Percentiles rank a stretch among this genome's conserved stretches.
Conservation (phyloP, 345 rosid genomes). For the Salix exigua region DNA sequence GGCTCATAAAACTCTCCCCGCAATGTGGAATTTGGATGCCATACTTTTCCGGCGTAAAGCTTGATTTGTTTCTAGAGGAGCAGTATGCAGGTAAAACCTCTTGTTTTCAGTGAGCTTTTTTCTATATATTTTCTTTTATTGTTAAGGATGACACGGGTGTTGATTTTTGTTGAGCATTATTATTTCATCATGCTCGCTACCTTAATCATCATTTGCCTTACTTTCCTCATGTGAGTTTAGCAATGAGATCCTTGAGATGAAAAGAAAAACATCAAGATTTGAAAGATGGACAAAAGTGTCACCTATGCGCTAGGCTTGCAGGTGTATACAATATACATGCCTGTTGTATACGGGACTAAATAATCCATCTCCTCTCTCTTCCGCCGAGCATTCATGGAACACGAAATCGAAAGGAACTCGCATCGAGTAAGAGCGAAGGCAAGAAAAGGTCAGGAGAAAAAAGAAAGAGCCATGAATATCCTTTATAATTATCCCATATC, state of each 20-base stretch:
- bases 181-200: not conserved
- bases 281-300: constrained; percentile 11
- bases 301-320: not conserved
- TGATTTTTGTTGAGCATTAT: not conserved
- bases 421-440: not conserved
- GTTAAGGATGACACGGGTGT: not conserved
- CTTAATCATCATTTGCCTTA: constrained; percentile 3
- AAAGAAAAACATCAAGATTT: constrained; percentile 14
- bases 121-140: not conserved
- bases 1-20: not conserved
- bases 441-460: not conserved
- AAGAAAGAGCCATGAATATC: not conserved
- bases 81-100: not conserved
- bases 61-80: constrained; percentile 4
- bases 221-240: constrained; percentile 4
- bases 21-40: not conserved
- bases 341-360: not conserved
- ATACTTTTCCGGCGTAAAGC: not conserved
- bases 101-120: not conserved
- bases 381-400: not conserved
- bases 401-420: no score
- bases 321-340: not conserved
- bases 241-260: not conserved
- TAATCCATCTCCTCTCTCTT: not conserved
- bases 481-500: not conserved